Conservation (phyloP, 2,329 filamentous ascomycete genomes). For the Thielaviopsis ethacetica region DNA sequence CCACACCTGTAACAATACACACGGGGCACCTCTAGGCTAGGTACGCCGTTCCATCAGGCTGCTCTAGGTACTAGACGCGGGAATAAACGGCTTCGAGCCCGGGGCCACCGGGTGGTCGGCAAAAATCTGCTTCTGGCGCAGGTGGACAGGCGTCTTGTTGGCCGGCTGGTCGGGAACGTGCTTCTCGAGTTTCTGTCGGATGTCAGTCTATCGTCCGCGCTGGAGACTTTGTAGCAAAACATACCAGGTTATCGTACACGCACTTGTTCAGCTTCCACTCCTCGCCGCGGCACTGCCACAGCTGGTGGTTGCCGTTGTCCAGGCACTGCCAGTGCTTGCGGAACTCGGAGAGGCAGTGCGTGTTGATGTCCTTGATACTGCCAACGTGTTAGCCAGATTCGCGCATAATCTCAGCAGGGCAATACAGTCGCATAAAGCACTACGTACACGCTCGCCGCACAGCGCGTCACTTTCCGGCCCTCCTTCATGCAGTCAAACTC, state of each 20-base stretch:
- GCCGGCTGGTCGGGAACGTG: constrained; percentile 57
- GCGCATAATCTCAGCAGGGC: background rate
- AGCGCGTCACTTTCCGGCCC: constrained; percentile 88
- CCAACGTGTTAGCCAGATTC: constrained; percentile 9
- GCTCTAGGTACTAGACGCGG: constrained; percentile 19
- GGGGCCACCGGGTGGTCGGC: constrained; percentile 33
- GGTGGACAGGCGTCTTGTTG: constrained; percentile 56
- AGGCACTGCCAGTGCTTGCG: constrained; percentile 88
- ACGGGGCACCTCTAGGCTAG: background rate
- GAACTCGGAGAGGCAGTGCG: constrained; percentile 82
- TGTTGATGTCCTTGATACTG: constrained; percentile 90
- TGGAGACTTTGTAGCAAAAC: constrained; percentile 19
- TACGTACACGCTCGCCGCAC: constrained; percentile 86
- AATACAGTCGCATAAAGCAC: constrained; percentile 22
- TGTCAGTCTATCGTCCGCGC: too few relatives aligned
- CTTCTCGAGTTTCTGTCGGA: constrained; percentile 59
- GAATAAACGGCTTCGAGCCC: constrained; percentile 26
- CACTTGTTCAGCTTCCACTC: constrained; percentile 91
- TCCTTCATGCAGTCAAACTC: constrained; percentile 94
- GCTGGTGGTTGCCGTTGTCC: constrained; percentile 93
- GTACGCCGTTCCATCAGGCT: too few relatives aligned
- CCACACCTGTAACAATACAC: too few relatives aligned
- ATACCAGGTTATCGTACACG: constrained; percentile 86
- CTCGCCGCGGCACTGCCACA: constrained; percentile 81
- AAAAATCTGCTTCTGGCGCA: constrained; percentile 48